Conservation (phyloP, 2,329 filamentous ascomycete species). For the Plectosphaerella cucumerina region DNA sequence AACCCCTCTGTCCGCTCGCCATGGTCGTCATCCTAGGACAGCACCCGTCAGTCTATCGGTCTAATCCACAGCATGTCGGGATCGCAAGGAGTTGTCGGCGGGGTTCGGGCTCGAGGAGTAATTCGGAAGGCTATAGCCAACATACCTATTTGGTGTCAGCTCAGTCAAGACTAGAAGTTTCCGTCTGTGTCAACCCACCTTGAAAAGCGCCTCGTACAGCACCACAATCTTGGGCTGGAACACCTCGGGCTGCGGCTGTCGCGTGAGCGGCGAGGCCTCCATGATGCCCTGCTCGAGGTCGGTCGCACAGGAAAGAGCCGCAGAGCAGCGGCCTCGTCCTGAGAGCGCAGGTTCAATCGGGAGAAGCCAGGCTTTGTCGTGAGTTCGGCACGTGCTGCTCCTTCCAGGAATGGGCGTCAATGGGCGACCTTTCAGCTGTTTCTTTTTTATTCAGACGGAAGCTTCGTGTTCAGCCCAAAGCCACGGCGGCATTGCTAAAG, state of each 20-base stretch:
- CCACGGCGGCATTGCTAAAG: no score
- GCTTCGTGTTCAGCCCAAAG: no score
- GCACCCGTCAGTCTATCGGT: not conserved
- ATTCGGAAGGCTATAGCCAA: not conserved
- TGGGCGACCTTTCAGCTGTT: not conserved
- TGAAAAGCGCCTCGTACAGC: conserved; percentile 83
- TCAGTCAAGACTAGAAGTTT: not conserved
- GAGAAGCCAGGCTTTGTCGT: not conserved
- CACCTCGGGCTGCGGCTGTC: conserved; percentile 81
- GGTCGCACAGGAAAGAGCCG: not conserved
- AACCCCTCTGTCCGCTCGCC: conserved; percentile 79
- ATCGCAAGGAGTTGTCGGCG: not conserved
- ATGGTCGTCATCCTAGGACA: conserved; percentile 57
- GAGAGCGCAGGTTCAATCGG: not conserved
- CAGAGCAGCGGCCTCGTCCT: not conserved
- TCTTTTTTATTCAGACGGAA: no score
- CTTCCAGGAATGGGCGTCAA: not conserved
- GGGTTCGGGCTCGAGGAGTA: no score
- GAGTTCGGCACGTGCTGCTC: not conserved
- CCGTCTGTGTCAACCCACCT: conserved; percentile 37
- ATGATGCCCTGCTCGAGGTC: conserved; percentile 36
- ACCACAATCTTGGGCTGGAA: conserved; percentile 94
- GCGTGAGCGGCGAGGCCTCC: conserved; percentile 90
- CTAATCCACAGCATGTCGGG: no score
- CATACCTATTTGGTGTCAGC: not conserved